Base-by-base conservation (phyloP, 2,329 filamentous ascomycete genomes). In the Talaromyces sp. region DNA sequence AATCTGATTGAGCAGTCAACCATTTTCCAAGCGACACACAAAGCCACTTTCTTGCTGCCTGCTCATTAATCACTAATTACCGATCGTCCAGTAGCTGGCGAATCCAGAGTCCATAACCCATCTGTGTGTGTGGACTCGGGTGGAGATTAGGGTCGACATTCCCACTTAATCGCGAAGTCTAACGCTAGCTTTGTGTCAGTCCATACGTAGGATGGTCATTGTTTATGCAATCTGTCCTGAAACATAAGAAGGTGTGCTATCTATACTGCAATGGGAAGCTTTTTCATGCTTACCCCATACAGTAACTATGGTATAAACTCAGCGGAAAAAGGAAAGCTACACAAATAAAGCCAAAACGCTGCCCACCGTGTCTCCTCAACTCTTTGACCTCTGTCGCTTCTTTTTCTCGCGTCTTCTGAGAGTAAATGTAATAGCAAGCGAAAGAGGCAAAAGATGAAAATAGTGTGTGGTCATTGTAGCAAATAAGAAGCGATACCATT, bases 221-320 rank as follows among this genome's bases (percentile, higher is more conserved):
- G 50, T 35, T 54, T 54, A 35, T 54, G 50, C 50, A 35, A 39
- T 60, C 58, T 50, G 31, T 45, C 43, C 45, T 60, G 58, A 60
- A 60, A 60, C 58, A 60, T 50, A 19, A 0, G 24, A 52, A n/a
- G 27, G 48, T 33, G 8, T 33, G 10, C 6, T 31, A 8, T 33
- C 24, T 33, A 52, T 50, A 50, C 24, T 52, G 48, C 13, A 52
- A 31, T 31, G 33, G 24, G 48, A 33, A 52, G 16, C 27, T 19
- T n/a, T n/a, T 52, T 33, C 48, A 52, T 52, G 48, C 27, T 50
- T 27, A 50, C 22, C 27, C 45, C 24, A 24, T 52, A 33, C 27
- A 52, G 16, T 19, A 47, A 43, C 16, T 7, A 24, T 24, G 11
- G 19, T 19, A 47, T 52, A 48, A 14, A 27, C 33, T 54, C 16